A percentile compares a stretch with the other conserved stretches of the same genome.
Evolutionary conservation across 2,329 filamentous ascomycete genomes (phyloP).

Genomic region (Pyrenophora tritici-repentis): DNA sequence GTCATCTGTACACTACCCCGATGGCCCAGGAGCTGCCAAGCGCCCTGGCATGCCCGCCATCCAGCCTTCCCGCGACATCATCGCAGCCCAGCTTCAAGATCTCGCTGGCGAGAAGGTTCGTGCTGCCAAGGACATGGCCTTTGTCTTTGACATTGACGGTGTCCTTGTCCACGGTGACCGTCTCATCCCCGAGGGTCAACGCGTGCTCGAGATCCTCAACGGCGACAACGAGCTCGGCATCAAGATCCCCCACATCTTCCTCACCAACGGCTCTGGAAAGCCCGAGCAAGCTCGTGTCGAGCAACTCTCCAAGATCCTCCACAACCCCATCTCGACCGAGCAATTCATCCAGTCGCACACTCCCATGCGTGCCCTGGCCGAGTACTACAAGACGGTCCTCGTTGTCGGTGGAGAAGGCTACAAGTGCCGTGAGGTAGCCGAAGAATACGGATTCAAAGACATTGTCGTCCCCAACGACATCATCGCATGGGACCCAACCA

Average conservation of each 20-base stretch:
- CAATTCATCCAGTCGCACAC: slow-evolving; percentile 81
- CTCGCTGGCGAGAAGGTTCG: slow-evolving; percentile 68
- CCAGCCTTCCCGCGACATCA: slow-evolving; percentile 67
- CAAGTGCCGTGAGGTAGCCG: slow-evolving; percentile 73
- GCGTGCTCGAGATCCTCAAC: slow-evolving; percentile 71
- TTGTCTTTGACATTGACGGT: slow-evolving; percentile 79
- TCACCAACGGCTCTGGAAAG: slow-evolving; percentile 77
- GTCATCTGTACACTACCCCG: slow-evolving; percentile 62
- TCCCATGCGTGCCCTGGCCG: slow-evolving; percentile 74
- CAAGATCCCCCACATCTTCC: slow-evolving; percentile 75
- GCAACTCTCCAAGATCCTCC: slow-evolving; percentile 69
- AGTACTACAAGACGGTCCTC: slow-evolving; percentile 77
- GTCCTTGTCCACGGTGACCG: slow-evolving; percentile 75
- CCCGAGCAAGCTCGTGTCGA: slow-evolving; percentile 67
- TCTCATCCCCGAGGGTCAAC: slow-evolving; percentile 69
- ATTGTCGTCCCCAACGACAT: slow-evolving; percentile 76
- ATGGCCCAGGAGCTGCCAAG: slow-evolving; percentile 52
- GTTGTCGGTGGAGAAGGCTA: slow-evolving; percentile 77
- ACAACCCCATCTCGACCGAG: slow-evolving; percentile 68
- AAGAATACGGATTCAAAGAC: slow-evolving; percentile 75
- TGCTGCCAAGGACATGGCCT: slow-evolving; percentile 78
- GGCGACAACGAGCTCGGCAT: slow-evolving; percentile 78
- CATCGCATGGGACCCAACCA: slow-evolving; percentile 69
- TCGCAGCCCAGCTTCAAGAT: slow-evolving; percentile 72
- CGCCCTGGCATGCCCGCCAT: slow-evolving; percentile 64